A percentile compares a stretch with the other conserved stretches of the same genome.
phyloP scores from a whole-genome alignment of 2,329 filamentous ascomycete genomes.

The Xylaria sp. region DNA sequence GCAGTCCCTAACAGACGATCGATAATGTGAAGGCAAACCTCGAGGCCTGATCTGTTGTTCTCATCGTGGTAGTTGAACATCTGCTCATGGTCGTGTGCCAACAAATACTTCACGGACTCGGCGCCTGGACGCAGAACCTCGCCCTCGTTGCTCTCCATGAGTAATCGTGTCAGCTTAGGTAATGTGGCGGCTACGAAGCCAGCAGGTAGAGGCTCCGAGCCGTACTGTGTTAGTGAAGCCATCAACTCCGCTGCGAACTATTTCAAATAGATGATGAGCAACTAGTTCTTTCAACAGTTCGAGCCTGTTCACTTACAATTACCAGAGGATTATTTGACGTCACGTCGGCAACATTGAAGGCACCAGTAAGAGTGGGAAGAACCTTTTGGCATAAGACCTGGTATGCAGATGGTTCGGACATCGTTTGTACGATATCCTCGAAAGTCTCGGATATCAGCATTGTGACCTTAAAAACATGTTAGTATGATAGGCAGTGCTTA shows the following conservation, averaged over 20 bases:
- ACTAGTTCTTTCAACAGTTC: not conserved
- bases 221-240: constrained; percentile 79
- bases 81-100: constrained; percentile 88
- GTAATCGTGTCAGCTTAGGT: constrained; percentile 82
- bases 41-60: constrained; percentile 79
- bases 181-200: constrained; percentile 86
- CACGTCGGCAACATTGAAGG: constrained; percentile 85
- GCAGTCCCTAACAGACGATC: constrained; percentile 83
- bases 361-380: constrained; percentile 83
- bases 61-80: constrained; percentile 86
- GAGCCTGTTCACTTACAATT: constrained; percentile 58
- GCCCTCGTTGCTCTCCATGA: constrained; percentile 84
- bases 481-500: not conserved
- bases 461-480: constrained; percentile 58
- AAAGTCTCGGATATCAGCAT: constrained; percentile 89
- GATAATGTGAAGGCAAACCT: constrained; percentile 89
- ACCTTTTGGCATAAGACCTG: constrained; percentile 82
- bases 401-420: constrained; percentile 74
- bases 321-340: constrained; percentile 85
- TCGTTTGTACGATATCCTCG: constrained; percentile 78
- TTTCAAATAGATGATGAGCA: constrained; percentile 31
- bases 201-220: constrained; percentile 80
- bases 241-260: constrained; percentile 84
- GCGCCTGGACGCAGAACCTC: constrained; percentile 88
- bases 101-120: constrained; percentile 84